phyloP scores from a whole-genome alignment of 225 moss, liverwort and hornwort species.

The Anthoceros angustus region DNA sequence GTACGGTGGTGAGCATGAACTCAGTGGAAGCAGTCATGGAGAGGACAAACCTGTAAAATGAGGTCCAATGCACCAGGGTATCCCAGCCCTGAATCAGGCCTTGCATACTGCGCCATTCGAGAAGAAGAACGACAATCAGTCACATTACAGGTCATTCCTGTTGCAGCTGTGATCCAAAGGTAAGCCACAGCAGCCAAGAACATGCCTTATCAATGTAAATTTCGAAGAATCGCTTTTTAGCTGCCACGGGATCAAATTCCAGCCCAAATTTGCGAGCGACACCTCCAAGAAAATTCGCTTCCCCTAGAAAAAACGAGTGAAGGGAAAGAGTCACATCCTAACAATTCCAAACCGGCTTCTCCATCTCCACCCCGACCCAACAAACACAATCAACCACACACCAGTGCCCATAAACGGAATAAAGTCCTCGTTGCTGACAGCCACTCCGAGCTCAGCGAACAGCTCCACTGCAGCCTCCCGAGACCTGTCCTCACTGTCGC shows the following conservation, averaged over 20 bases:
- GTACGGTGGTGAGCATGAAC: neutral
- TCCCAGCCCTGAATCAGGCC: conserved; percentile 59
- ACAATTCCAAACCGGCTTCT: neutral
- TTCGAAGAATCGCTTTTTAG: conserved; percentile 68
- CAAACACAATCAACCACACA: neutral
- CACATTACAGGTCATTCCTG: neutral
- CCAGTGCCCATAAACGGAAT: conserved; percentile 87
- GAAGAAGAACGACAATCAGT: conserved; percentile 5
- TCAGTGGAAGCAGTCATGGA: neutral
- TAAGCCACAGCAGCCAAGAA: neutral
- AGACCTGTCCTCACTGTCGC: conserved; percentile 72
- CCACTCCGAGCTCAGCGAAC: conserved; percentile 56
- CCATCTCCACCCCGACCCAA: neutral
- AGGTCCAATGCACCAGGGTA: conserved; percentile 81
- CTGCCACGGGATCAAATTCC: conserved; percentile 39
- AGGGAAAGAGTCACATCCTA: neutral
- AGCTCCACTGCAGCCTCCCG: conserved; percentile 49
- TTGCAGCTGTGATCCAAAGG: neutral
- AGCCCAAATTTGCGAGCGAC: conserved; percentile 53
- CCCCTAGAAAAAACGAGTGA: conserved; percentile 32
- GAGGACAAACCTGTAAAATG: conserved; percentile 19
- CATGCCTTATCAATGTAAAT: conserved; percentile 67
- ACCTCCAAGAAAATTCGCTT: conserved; percentile 73
- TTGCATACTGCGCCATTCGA: conserved; percentile 34
- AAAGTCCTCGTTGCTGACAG: conserved; percentile 49